A percentile compares a stretch with the other conserved stretches of the same genome.
Conservation (phyloP, 768 basidiomycete genomes). For the Lyophyllum semitale region DNA sequence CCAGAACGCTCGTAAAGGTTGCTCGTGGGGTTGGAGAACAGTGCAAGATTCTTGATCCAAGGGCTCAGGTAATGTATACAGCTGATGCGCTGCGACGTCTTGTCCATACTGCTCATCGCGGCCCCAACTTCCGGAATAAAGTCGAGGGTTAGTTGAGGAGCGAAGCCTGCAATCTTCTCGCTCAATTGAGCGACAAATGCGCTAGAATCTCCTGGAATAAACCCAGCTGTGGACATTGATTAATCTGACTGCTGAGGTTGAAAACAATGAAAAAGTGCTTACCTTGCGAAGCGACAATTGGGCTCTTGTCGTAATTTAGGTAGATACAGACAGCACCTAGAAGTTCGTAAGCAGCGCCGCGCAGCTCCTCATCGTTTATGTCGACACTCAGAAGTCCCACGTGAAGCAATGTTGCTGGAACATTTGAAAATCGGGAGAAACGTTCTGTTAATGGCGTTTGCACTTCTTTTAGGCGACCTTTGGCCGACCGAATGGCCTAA, state of each 20-base stretch:
- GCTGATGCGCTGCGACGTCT: slow-evolving; percentile 58
- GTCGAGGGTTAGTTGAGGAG: slow-evolving; percentile 85
- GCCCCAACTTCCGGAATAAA: slow-evolving; percentile 84
- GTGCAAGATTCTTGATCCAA: slow-evolving; percentile 82
- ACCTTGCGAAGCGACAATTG: slow-evolving; percentile 74
- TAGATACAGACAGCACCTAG: slow-evolving; percentile 76
- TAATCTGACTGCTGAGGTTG: background rate
- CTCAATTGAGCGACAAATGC: slow-evolving; percentile 68
- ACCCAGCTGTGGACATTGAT: slow-evolving; percentile 52
- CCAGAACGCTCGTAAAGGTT: slow-evolving; percentile 72
- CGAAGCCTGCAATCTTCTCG: slow-evolving; percentile 68
- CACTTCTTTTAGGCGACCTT: slow-evolving; percentile 63
- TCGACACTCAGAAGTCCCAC: slow-evolving; percentile 81
- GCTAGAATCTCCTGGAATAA: slow-evolving; percentile 66
- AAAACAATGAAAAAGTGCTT: slow-evolving; percentile 9
- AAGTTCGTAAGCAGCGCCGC: slow-evolving; percentile 78
- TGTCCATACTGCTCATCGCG: slow-evolving; percentile 57
- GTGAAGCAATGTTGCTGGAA: slow-evolving; percentile 85
- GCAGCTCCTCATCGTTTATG: slow-evolving; percentile 73
- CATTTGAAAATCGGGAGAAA: slow-evolving; percentile 78
- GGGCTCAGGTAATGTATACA: slow-evolving; percentile 85
- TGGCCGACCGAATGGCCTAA: slow-evolving; percentile 76
- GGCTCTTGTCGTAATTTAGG: slow-evolving; percentile 74
- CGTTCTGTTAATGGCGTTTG: slow-evolving; percentile 58
- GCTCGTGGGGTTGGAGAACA: slow-evolving; percentile 70